Evolutionary conservation across 1,284 basidiomycete species (phyloP).

Genomic region (Vanrija sp.): DNA sequence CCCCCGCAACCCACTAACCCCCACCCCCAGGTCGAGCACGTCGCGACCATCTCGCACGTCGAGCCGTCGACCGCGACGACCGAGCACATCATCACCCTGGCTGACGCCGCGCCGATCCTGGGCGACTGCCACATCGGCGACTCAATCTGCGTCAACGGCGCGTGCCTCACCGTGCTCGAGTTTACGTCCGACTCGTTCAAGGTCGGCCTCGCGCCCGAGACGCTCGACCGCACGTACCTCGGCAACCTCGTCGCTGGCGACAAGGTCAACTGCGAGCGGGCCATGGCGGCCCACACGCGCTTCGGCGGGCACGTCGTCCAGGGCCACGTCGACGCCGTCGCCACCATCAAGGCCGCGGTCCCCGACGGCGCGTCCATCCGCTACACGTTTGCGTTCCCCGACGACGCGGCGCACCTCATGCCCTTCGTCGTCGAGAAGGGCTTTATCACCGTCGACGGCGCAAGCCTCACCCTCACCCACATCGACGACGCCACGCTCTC

Average conservation of each 20-base stretch:
- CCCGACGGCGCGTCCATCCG: conserved; percentile 85
- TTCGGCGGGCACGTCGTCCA: conserved; percentile 99
- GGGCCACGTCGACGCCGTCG: conserved; percentile 92
- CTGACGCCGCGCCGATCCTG: conserved; percentile 68
- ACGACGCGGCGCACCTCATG: conserved; percentile 61
- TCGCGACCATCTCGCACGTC: conserved; percentile 38
- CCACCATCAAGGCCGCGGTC: conserved; percentile 62
- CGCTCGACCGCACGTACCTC: conserved; percentile 82
- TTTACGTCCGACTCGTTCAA: conserved; percentile 75
- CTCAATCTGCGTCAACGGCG: conserved; percentile 83
- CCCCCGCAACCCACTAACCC: too few species aligned
- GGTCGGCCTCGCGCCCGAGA: conserved; percentile 94
- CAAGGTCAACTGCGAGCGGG: conserved; percentile 87
- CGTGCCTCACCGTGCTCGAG: conserved; percentile 84
- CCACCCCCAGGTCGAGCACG: conserved; percentile 45
- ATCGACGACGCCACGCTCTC: conserved; percentile 63
- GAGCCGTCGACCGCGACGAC: conserved; percentile 47
- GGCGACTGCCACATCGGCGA: conserved; percentile 92
- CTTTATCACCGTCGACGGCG: conserved; percentile 91
- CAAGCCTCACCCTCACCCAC: conserved; percentile 84
- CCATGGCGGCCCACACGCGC: conserved; percentile 84
- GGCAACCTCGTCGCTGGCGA: conserved; percentile 77
- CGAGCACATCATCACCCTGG: conserved; percentile 67
- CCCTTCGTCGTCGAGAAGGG: conserved; percentile 93
- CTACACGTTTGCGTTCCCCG: conserved; percentile 69